phyloP scores from a whole-genome alignment of 345 rosid genomes.

The Limnanthes douglasii region DNA sequence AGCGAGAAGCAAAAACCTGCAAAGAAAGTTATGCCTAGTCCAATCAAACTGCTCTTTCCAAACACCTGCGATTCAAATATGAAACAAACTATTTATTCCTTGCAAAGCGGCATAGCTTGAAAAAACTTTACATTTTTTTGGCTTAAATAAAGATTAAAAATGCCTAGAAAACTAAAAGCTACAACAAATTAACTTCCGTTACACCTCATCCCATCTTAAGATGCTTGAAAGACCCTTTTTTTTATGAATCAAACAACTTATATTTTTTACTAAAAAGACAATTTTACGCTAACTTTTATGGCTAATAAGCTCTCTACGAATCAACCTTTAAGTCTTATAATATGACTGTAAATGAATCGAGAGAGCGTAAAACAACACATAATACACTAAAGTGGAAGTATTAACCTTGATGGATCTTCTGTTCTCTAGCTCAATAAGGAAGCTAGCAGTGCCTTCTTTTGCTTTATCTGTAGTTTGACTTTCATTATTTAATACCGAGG shows the following conservation, averaged over 20 bases:
- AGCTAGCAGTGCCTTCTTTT: conserved; percentile 38
- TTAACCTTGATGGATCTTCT: conserved; percentile 67
- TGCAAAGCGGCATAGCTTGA: too few relatives aligned
- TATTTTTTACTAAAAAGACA: too few relatives aligned
- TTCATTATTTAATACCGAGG: too few relatives aligned
- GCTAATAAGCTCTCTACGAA: too few relatives aligned
- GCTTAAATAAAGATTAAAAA: conserved; percentile 9
- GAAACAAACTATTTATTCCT: too few relatives aligned
- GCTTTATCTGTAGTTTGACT: conserved; percentile 11
- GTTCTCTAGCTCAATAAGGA: conserved; percentile 58
- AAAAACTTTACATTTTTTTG: neutral
- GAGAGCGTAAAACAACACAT: conserved; percentile 4
- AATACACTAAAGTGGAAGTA: neutral
- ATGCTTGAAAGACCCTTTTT: too few relatives aligned
- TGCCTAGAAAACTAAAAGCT: conserved; percentile 1
- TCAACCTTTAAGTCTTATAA: neutral
- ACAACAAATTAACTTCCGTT: conserved; percentile 7
- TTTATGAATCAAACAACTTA: too few relatives aligned
- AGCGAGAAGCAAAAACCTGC: conserved; percentile 71
- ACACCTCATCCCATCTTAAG: too few relatives aligned
- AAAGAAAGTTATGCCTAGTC: conserved; percentile 44
- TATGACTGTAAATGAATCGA: neutral
- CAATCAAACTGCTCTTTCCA: conserved; percentile 47
- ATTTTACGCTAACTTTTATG: too few relatives aligned
- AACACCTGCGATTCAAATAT: conserved; percentile 49